Conservation (phyloP, 78 protist species). For the Parvularia atlantis region DNA sequence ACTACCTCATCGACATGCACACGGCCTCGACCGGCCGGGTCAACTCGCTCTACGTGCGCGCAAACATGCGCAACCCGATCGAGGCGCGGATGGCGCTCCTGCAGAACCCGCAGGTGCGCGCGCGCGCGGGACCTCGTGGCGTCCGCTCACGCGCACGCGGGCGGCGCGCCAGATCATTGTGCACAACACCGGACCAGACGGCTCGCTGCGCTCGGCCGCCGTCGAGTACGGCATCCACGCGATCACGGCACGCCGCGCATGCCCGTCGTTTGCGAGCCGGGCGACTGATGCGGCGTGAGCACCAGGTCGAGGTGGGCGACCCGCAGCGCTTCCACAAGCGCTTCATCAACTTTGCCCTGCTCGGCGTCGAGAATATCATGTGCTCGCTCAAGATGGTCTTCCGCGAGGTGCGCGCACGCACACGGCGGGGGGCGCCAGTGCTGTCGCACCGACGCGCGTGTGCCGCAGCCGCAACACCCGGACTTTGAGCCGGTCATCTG, state of each 20-base stretch:
- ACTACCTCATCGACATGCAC: conserved; percentile 22
- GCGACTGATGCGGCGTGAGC: no score
- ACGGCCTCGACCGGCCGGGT: conserved; percentile 26
- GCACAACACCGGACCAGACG: conserved; percentile 12
- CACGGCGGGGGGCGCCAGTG: background rate
- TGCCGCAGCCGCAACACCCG: no score
- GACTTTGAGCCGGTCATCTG: conserved; percentile 7
- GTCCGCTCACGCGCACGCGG: background rate
- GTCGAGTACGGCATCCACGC: background rate
- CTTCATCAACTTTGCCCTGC: conserved; percentile 5
- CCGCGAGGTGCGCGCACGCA: background rate
- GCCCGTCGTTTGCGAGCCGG: no score
- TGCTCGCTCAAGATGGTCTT: background rate
- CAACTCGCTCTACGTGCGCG: conserved; percentile 34
- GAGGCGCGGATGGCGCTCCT: conserved; percentile 10
- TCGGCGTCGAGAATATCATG: conserved; percentile 20
- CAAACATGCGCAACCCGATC: conserved; percentile 14
- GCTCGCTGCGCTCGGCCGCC: conserved; percentile 7
- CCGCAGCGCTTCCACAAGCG: conserved; percentile 9
- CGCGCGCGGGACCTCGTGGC: background rate
- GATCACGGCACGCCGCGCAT: no score
- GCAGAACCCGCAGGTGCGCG: conserved; percentile 25
- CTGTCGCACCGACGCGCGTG: no score
- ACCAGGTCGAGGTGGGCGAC: conserved; percentile 39
- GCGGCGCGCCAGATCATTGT: conserved; percentile 18